Evolutionary conservation across 306 rosid genomes (phyloP), one percentile per base, ranked within the genome.

Genomic region (Cercis canadensis): DNA sequence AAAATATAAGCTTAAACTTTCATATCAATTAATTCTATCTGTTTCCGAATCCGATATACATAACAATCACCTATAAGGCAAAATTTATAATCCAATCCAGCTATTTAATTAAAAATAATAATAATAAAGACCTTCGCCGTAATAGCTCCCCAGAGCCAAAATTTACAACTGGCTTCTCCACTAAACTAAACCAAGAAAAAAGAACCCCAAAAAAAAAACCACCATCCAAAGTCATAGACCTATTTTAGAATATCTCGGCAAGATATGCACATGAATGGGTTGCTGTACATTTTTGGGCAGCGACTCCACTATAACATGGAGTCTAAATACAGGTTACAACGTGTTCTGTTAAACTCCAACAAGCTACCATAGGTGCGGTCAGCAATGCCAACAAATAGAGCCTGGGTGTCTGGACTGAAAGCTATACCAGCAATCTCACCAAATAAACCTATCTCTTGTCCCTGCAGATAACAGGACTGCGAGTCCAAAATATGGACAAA

Each of bases 391-490:
- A 94, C 79, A 75, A 91, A 94, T 11, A 94, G 78, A 45, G 99
- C 89, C 65, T 91, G 87, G 4, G 79, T 74, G 76, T 94, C 97
- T 0, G 99, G 99, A 85, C 96, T 91, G 36, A 94, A 94, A 14
- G 96, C 84, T 62, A 91, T 52, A 6, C 97, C 97, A 17, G 96
- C 96, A 37, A 94, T 91, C 81, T 91, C 97, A 32, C 99, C 99
- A 44, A 94, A 94, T 50, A 94, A 45, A 75, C 91, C 99, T 0
- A 95, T 87, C 78, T 95, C 97, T 73, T 95, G 97, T 37, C 64
- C 81, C 59, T 80, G 82, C 11, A 13, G 16, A 36, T 89, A 95
- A 21, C 87, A 96, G 2, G 80, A 69, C 18, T 62, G 80, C 0
- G 95, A 62, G 63, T 89, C 96, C 9, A 84, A 79, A 45, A 91